A percentile compares a stretch with the other conserved stretches of the same genome.
Conservation (phyloP, 78 protist species). For the Diacronema lutheri region DNA sequence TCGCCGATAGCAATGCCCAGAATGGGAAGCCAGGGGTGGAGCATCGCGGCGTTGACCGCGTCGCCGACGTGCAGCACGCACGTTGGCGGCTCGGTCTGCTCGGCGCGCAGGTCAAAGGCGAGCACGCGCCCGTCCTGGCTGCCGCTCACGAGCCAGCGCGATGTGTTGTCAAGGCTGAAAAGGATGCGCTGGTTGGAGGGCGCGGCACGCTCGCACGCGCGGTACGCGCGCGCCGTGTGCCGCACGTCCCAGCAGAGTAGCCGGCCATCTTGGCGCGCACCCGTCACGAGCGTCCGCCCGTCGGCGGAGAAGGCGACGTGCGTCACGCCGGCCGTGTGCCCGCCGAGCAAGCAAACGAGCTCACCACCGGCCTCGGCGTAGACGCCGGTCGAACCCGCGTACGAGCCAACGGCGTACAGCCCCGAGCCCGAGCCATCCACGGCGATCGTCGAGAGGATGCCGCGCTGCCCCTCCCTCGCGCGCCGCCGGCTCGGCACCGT, state of each 20-base stretch:
- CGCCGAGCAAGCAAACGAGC: neutral
- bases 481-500: neutral
- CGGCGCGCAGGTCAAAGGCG: neutral
- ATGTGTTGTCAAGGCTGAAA: constrained; percentile 10
- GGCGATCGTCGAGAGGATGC: constrained; percentile 19
- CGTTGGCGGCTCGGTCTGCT: too few relatives aligned
- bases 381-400: neutral
- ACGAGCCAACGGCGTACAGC: neutral
- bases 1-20: too few relatives aligned
- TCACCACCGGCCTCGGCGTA: neutral
- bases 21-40: too few relatives aligned
- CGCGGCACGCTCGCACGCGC: neutral
- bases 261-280: constrained; percentile 10
- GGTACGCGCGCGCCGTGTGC: neutral
- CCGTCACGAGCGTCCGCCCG: neutral
- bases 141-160: neutral
- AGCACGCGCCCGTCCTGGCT: neutral
- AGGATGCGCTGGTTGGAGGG: constrained; percentile 20
- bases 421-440: neutral
- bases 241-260: constrained; percentile 1
- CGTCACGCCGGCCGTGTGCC: constrained; percentile 24
- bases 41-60: too few relatives aligned
- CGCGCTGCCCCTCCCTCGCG: neutral
- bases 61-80: too few relatives aligned
- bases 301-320: neutral